phyloP scores from a whole-genome alignment of 352 stramenopile species.

The Phytophthora syringae region DNA sequence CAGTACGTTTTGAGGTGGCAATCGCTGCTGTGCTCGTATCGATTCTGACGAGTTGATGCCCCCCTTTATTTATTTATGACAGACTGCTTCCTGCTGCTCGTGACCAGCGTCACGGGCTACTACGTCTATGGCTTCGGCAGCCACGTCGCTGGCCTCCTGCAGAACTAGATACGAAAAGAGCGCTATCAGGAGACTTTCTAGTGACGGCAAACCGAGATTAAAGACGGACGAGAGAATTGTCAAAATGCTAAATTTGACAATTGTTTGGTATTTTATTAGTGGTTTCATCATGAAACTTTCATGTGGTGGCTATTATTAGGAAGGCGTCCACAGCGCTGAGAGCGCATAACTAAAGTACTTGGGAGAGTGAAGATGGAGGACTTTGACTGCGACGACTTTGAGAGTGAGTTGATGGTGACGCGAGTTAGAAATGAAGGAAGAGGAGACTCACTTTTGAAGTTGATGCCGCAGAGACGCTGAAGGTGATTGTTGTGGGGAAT shows the following conservation, averaged over 20 bases:
- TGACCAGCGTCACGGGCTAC: slow-evolving; percentile 77
- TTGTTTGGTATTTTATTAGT: not conserved
- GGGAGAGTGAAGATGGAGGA: slow-evolving; percentile 36
- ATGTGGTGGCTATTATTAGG: slow-evolving; percentile 26
- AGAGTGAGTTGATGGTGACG: slow-evolving; percentile 47
- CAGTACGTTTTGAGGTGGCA: slow-evolving; percentile 59
- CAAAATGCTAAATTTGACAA: not conserved
- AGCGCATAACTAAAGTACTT: not conserved
- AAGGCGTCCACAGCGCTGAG: too few relatives aligned
- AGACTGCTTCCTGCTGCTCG: slow-evolving; percentile 79
- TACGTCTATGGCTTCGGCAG: slow-evolving; percentile 76
- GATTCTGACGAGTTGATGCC: slow-evolving; percentile 6
- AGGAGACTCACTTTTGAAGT: not conserved
- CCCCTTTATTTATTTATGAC: not conserved
- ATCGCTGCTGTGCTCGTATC: not conserved
- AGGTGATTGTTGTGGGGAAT: slow-evolving; percentile 86
- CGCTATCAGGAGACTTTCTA: slow-evolving; percentile 5
- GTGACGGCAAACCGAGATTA: not conserved
- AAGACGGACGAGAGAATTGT: not conserved
- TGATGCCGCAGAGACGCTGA: slow-evolving; percentile 65
- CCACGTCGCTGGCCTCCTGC: slow-evolving; percentile 56
- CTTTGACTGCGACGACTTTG: slow-evolving; percentile 78
- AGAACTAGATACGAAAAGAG: too few relatives aligned
- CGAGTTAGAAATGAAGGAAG: not conserved
- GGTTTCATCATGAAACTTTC: too few relatives aligned